These are phyloP conservation scores for Lodderomyces elongisporus DNA, from an alignment of 1,139 yeast genomes.

Conservation along the genomic window DNA sequence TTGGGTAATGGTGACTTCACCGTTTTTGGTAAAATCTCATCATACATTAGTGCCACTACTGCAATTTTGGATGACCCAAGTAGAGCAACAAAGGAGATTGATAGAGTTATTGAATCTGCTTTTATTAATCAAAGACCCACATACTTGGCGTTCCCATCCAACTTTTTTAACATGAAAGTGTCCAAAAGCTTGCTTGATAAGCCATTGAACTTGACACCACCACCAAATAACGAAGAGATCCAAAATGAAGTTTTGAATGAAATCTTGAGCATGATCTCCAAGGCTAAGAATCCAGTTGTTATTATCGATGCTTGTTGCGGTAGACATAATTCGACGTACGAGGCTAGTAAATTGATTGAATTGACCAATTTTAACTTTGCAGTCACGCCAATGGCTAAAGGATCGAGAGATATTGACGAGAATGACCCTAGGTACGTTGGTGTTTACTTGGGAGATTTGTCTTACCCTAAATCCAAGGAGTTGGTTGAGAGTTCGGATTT, in stretches of 20 bases:
- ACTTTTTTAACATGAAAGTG: constrained; percentile 32
- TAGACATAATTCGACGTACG: constrained; percentile 29
- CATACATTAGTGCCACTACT: constrained; percentile 28
- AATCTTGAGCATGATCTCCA: constrained; percentile 23
- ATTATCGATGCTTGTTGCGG: constrained; percentile 35
- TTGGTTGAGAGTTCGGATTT: constrained; percentile 29
- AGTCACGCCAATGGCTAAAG: constrained; percentile 33
- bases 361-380: constrained; percentile 27
- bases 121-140: constrained; percentile 35
- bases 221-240: constrained; percentile 24
- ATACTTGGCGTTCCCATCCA: constrained; percentile 36
- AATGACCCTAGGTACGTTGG: constrained; percentile 26
- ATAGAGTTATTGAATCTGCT: constrained; percentile 33
- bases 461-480: constrained; percentile 27
- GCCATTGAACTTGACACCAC: constrained; percentile 28
- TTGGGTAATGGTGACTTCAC: constrained; percentile 83
- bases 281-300: constrained; percentile 29
- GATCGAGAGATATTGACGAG: constrained; percentile 25
- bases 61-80: constrained; percentile 25
- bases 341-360: constrained; percentile 28
- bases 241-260: constrained; percentile 30
- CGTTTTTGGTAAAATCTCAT: constrained; percentile 65
- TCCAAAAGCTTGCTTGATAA: constrained; percentile 24
- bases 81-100: constrained; percentile 31
- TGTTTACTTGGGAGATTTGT: constrained; percentile 29